These are phyloP conservation scores for Williopsis jadinii DNA, from an alignment of 1,139 yeast genomes.

Conservation along the genomic window DNA sequence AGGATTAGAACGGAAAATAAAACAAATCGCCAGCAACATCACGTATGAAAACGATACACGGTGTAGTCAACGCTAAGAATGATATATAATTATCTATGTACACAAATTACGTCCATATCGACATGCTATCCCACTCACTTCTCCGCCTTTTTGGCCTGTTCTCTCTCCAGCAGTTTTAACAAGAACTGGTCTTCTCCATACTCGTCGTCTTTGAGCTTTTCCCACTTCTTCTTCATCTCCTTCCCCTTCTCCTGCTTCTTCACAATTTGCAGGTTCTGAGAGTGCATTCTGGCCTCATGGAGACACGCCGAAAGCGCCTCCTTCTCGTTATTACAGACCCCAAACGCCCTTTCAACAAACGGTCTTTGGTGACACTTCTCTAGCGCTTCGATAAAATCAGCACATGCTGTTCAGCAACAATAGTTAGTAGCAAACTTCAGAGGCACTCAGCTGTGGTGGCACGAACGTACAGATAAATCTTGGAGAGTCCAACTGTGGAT, in stretches of 20 bases:
- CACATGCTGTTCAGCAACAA: constrained; percentile 44
- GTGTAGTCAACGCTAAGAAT: no score
- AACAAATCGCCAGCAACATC: no score
- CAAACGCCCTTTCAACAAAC: constrained; percentile 67
- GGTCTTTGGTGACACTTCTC: constrained; percentile 83
- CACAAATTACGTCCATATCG: constrained; percentile 2
- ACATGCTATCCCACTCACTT: constrained; percentile 1
- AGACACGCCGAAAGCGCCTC: constrained; percentile 74
- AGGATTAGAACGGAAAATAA: constrained; percentile 45
- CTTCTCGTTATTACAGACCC: constrained; percentile 80
- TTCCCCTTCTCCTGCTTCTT: constrained; percentile 51
- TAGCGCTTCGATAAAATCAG: constrained; percentile 75
- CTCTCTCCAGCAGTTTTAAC: constrained; percentile 53
- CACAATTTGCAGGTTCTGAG: constrained; percentile 56
- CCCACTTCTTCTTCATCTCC: constrained; percentile 48
- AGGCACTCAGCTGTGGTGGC: not conserved
- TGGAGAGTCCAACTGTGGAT: constrained; percentile 36
- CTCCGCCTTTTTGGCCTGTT: constrained; percentile 18
- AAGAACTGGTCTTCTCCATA: constrained; percentile 74
- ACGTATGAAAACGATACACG: no score
- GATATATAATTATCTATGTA: constrained; percentile 3
- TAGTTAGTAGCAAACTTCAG: not conserved
- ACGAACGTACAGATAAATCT: constrained; percentile 30
- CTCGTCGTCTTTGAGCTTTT: constrained; percentile 63
- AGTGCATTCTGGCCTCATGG: constrained; percentile 66